These are phyloP conservation scores for Cercophora newfieldiana DNA, from an alignment of 495 filamentous ascomycete genomes.

Conservation along the genomic window DNA sequence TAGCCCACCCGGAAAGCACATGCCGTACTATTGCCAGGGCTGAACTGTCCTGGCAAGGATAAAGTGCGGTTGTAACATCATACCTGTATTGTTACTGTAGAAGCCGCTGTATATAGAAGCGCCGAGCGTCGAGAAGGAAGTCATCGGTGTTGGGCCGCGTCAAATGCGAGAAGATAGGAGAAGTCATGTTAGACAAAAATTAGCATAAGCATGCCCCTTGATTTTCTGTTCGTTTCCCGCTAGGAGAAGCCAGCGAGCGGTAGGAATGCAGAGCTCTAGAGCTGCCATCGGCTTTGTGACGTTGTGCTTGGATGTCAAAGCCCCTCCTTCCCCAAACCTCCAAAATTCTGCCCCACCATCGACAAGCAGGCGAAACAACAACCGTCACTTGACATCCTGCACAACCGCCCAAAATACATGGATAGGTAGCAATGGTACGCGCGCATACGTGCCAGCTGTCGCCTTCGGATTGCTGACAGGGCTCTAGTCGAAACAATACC, in stretches of 20 bases:
- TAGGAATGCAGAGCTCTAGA: background rate
- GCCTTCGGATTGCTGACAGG: background rate
- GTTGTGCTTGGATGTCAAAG: background rate
- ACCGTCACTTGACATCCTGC: background rate
- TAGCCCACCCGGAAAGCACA: background rate
- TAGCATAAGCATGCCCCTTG: background rate
- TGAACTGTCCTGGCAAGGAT: background rate
- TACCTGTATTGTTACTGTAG: background rate
- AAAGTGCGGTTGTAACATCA: background rate
- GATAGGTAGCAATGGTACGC: constrained; percentile 47
- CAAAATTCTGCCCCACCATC: constrained; percentile 18
- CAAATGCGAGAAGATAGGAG: background rate
- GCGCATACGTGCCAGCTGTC: background rate
- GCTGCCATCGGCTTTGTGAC: background rate
- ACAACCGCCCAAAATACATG: constrained; percentile 20
- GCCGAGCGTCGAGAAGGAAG: background rate
- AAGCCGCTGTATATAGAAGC: background rate
- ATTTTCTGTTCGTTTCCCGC: background rate
- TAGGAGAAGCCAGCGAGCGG: too few species aligned
- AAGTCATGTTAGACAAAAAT: background rate
- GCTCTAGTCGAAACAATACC: constrained; percentile 91
- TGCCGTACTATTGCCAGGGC: background rate
- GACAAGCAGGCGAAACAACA: background rate
- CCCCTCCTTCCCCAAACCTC: constrained; percentile 15
- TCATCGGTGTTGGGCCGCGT: background rate